A percentile compares a stretch with the other conserved stretches of the same genome.
phyloP scores from a whole-genome alignment of 179 eudicot genomes.

The Camellia oleifera region DNA sequence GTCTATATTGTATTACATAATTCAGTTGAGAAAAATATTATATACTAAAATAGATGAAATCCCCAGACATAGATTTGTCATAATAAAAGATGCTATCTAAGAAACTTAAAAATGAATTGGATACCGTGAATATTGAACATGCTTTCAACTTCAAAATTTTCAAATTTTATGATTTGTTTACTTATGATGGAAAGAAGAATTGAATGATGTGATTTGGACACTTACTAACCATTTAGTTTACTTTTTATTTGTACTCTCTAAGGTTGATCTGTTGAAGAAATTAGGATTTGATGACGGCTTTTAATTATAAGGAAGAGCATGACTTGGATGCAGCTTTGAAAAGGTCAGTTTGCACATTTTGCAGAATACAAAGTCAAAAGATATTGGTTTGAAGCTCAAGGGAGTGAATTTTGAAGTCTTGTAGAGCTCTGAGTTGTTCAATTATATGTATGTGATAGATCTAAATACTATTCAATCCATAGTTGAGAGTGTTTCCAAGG shows the following conservation, averaged over 20 bases:
- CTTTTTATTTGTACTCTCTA: background rate
- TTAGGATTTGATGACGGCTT: slow-evolving; percentile 74
- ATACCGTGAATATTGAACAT: background rate
- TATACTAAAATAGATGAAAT: no score
- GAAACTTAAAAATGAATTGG: no score
- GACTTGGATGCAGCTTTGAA: slow-evolving; percentile 59
- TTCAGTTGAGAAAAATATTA: no score
- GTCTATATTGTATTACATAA: no score
- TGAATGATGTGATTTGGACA: background rate
- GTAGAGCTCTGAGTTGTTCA: no score
- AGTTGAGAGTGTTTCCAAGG: no score
- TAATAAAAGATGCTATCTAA: no score
- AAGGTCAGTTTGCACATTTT: slow-evolving; percentile 28
- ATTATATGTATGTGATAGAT: no score
- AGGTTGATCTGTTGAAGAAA: slow-evolving; percentile 68
- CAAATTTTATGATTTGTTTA: no score
- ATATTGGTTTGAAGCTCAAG: background rate
- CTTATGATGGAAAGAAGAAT: background rate
- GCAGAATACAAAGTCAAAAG: background rate
- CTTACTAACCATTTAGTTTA: background rate
- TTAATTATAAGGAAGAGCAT: slow-evolving; percentile 72
- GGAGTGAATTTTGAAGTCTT: background rate
- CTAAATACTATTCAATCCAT: no score
- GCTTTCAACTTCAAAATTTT: background rate
- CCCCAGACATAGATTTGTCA: no score